Evolutionary conservation across 192 early-diverging fungal species (phyloP), one percentile per base, ranked within the genome.

Genomic region (Polychytrium aggregatum): DNA sequence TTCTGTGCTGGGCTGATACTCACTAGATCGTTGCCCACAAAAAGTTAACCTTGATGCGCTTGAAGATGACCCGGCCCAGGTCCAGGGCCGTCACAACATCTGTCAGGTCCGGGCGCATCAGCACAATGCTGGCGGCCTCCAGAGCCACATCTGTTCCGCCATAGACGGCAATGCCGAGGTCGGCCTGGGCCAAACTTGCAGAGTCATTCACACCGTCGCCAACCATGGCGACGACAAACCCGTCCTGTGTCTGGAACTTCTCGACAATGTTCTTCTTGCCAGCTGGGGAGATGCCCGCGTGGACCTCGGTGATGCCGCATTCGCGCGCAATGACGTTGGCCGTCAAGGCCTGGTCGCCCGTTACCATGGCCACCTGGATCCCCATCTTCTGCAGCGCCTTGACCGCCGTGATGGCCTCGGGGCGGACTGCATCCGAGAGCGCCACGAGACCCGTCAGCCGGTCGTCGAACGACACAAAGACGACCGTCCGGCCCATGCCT

Each of bases 121-220:
- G 70, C 14, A 98, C 86, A 44, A 98, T 83, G 38, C 78, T 71
- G 0, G 94, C 94, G 2, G 94, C 89, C 52, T 92, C 90, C 68
- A 95, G 84, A 0, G 92, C 94, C 38, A 98, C 88, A 63, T 98
- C 94, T 0, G 94, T 91, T 3, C 90, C 94, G 0, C 83, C 85
- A 46, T 78, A 82, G 24, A 95, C 62, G 0, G 90, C 87, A 54
- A 98, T 86, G 0, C 92, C 92, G 13, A 98, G 62, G 51, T 95
- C 79, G 8, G 85, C 71, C 45, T 76, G 73, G 18, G 88, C 92
- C 44, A 98, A 62, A 8, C 88, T 85, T 18, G 90, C 90, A 7
- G 90, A 87, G 50, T 98, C 94, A 50, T 98, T 98, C 57, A 93
- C 82, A 31, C 94, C 94, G 58, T 98, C 94, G 13, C 94, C 94